These are phyloP conservation scores for Sphaceloma murrayae DNA, from an alignment of 2,329 filamentous ascomycete species.

Conservation along the genomic window DNA sequence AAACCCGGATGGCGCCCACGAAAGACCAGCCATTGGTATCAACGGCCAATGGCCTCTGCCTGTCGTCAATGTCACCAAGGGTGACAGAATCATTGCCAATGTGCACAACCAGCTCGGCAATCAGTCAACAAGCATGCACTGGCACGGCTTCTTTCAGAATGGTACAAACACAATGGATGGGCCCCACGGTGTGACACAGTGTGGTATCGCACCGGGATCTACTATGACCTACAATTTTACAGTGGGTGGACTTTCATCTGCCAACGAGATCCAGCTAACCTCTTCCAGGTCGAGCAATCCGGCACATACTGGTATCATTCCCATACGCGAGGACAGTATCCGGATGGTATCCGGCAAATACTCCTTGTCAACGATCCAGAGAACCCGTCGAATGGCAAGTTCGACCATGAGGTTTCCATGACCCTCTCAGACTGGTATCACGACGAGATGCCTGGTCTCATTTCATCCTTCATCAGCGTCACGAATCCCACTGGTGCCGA, in stretches of 20 bases:
- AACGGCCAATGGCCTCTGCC: slow-evolving; percentile 67
- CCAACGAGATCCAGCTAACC: slow-evolving; percentile 24
- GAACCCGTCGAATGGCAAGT: slow-evolving; percentile 43
- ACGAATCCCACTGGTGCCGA: slow-evolving; percentile 51
- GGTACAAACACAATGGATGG: slow-evolving; percentile 69
- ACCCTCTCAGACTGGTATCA: slow-evolving; percentile 70
- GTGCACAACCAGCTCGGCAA: slow-evolving; percentile 59
- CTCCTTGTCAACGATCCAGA: slow-evolving; percentile 55
- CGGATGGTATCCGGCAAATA: slow-evolving; percentile 59
- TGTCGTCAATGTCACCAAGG: slow-evolving; percentile 61
- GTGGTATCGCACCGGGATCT: slow-evolving; percentile 52
- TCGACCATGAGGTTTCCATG: slow-evolving; percentile 52
- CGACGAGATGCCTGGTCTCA: slow-evolving; percentile 42
- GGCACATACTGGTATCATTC: slow-evolving; percentile 60
- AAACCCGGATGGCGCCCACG: slow-evolving; percentile 45
- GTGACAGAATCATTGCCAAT: slow-evolving; percentile 60
- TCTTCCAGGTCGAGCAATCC: slow-evolving; percentile 38
- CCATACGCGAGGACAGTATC: slow-evolving; percentile 54
- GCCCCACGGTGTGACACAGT: slow-evolving; percentile 57
- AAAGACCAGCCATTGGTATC: slow-evolving; percentile 53
- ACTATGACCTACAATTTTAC: slow-evolving; percentile 61
- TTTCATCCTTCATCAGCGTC: slow-evolving; percentile 46
- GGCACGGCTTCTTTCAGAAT: slow-evolving; percentile 69
- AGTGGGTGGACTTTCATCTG: slow-evolving; percentile 28
- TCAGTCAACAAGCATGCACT: slow-evolving; percentile 58